Conservation (phyloP, 2,329 filamentous ascomycete species). For the Arthroderma sp. region DNA sequence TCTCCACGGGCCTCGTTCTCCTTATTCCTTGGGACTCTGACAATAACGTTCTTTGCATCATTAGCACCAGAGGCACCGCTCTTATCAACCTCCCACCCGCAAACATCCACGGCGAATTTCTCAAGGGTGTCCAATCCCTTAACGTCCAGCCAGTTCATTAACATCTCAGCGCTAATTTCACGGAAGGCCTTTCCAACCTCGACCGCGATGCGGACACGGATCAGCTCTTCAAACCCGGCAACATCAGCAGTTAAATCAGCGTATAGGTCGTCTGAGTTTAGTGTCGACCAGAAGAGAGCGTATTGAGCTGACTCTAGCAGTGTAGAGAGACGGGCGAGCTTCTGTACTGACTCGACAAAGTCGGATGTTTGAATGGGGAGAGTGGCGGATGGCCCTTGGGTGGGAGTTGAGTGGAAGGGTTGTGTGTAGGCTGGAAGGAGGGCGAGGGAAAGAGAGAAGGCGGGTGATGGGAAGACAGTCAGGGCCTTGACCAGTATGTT, state of each 20-base stretch:
- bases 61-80: constrained; percentile 27
- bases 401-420: constrained; percentile 42
- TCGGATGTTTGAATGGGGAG: constrained; percentile 32
- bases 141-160: constrained; percentile 67
- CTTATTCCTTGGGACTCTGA: constrained; percentile 79
- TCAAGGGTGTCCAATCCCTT: constrained; percentile 51
- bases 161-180: constrained; percentile 54
- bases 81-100: constrained; percentile 70
- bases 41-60: constrained; percentile 28
- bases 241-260: constrained; percentile 93
- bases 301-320: constrained; percentile 88
- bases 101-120: constrained; percentile 74
- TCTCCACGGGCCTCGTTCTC: constrained; percentile 97
- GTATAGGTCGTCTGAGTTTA: constrained; percentile 90
- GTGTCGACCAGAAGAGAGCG: constrained; percentile 78
- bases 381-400: constrained; percentile 40
- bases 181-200: constrained; percentile 73
- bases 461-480: constrained; percentile 89
- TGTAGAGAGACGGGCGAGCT: constrained; percentile 71
- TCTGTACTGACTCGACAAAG: constrained; percentile 77
- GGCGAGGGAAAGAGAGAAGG: constrained; percentile 88
- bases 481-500: constrained; percentile 98
- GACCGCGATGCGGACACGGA: constrained; percentile 78
- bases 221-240: constrained; percentile 83
- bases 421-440: constrained; percentile 79